Conservation (phyloP, 1,284 basidiomycete genomes). For the Malassezia nana region DNA sequence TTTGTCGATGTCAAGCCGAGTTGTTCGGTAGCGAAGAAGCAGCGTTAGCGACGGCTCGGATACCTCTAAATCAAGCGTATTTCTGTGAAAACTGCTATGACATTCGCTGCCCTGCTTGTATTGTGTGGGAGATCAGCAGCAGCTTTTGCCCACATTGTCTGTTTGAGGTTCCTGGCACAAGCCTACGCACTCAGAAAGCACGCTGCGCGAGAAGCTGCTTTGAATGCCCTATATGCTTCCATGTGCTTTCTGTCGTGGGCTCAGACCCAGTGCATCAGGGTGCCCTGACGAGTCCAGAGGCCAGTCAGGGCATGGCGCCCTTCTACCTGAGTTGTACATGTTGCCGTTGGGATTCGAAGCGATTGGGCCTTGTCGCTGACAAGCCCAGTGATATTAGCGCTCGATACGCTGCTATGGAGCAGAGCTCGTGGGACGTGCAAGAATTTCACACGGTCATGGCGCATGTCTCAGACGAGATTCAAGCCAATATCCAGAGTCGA, state of each 20-base stretch:
- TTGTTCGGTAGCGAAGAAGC: neutral
- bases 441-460: constrained; percentile 30
- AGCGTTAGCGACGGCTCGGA: neutral
- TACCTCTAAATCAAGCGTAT: constrained; percentile 54
- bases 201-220: constrained; percentile 97
- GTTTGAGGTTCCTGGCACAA: constrained; percentile 96
- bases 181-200: constrained; percentile 89
- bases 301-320: constrained; percentile 63
- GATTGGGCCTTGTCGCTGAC: constrained; percentile 82
- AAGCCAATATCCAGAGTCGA: neutral
- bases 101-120: constrained; percentile 81
- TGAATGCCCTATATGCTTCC: constrained; percentile 79
- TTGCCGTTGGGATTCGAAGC: constrained; percentile 88
- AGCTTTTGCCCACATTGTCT: constrained; percentile 97
- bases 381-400: constrained; percentile 78
- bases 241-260: constrained; percentile 74
- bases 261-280: constrained; percentile 58
- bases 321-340: constrained; percentile 83
- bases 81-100: constrained; percentile 98
- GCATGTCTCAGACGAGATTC: constrained; percentile 29
- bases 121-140: constrained; percentile 80
- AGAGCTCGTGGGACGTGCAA: constrained; percentile 7
- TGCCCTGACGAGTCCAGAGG: constrained; percentile 34
- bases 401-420: constrained; percentile 10
- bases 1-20: neutral